A percentile compares a stretch with the other conserved stretches of the same genome.
phyloP scores from a whole-genome alignment of 371 early-diverging fungal genomes.

The Lichtheimia ramosa region DNA sequence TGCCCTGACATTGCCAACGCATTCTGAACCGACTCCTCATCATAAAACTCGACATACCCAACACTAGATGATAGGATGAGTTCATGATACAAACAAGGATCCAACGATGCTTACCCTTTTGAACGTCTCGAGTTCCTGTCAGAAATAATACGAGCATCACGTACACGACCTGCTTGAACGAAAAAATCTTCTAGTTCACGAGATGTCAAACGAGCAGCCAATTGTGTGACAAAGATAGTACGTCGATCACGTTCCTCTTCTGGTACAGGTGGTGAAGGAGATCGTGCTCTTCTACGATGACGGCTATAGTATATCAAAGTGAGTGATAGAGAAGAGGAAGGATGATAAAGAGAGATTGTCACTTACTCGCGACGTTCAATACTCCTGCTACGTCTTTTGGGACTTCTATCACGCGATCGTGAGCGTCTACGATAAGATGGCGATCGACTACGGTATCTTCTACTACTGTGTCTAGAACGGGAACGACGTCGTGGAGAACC shows the following conservation, averaged over 20 bases:
- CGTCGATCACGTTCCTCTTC: conserved; percentile 83
- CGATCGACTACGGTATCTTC: conserved; percentile 39
- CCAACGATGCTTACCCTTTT: conserved; percentile 76
- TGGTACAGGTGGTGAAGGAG: conserved; percentile 72
- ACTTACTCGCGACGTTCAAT: conserved; percentile 28
- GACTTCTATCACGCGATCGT: conserved; percentile 42
- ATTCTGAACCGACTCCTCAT: conserved; percentile 77
- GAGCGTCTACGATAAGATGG: conserved; percentile 29
- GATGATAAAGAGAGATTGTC: conserved; percentile 18
- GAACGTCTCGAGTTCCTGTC: conserved; percentile 89
- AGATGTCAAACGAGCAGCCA: conserved; percentile 77
- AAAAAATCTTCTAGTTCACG: conserved; percentile 92
- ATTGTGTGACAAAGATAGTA: conserved; percentile 94
- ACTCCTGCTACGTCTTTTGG: conserved; percentile 36
- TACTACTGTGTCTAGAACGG: conserved; percentile 47
- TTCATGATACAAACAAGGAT: too few relatives aligned
- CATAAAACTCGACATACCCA: conserved; percentile 95
- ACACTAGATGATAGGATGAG: conserved; percentile 33
- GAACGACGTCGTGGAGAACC: conserved; percentile 29
- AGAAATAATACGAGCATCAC: conserved; percentile 86
- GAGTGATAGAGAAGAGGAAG: background rate
- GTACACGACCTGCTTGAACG: conserved; percentile 78
- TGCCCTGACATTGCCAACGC: conserved; percentile 87
- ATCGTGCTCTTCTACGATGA: conserved; percentile 40
- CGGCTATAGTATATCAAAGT: background rate